Percentiles rank a stretch among this genome's conserved stretches.
Evolutionary conservation across 768 basidiomycete genomes (phyloP).

Genomic region (Termitomyces sp.): DNA sequence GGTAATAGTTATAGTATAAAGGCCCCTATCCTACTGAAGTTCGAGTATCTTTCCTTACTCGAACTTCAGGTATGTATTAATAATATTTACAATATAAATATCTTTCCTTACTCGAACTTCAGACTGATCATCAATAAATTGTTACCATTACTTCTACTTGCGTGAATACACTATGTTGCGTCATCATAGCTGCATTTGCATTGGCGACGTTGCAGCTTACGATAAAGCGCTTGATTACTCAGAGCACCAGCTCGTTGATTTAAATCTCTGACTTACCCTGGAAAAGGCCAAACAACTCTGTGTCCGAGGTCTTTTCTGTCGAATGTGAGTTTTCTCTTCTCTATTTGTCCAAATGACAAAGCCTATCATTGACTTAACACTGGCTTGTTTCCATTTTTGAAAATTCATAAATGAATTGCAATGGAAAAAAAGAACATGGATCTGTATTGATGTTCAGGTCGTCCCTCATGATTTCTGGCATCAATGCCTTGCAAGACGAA

Average conservation of each 20-base stretch:
- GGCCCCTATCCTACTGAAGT: too few relatives aligned
- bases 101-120: too few relatives aligned
- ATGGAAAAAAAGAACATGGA: slow-evolving; percentile 66
- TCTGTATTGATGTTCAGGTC: slow-evolving; percentile 79
- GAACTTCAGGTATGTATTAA: too few relatives aligned
- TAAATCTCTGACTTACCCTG: slow-evolving; percentile 81
- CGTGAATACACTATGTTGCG: too few relatives aligned
- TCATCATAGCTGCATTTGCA: slow-evolving; percentile 75
- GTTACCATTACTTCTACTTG: too few relatives aligned
- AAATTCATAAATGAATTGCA: slow-evolving; percentile 65
- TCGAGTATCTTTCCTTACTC: too few relatives aligned
- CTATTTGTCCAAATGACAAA: background rate
- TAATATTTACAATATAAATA: too few relatives aligned
- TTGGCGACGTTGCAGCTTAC: slow-evolving; percentile 74
- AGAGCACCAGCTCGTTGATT: slow-evolving; percentile 74
- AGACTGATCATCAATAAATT: too few relatives aligned
- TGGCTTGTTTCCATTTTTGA: background rate
- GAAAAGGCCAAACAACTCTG: slow-evolving; percentile 88
- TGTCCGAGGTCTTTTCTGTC: slow-evolving; percentile 73
- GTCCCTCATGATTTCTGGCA: slow-evolving; percentile 67
- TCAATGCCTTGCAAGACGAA: slow-evolving; percentile 69
- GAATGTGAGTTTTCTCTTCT: slow-evolving; percentile 48
- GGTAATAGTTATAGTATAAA: too few relatives aligned
- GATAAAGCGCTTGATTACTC: slow-evolving; percentile 68
- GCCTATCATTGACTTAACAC: background rate